Conservation (phyloP, 139 green algal genomes). For the Chlorokybus atmophyticus region DNA sequence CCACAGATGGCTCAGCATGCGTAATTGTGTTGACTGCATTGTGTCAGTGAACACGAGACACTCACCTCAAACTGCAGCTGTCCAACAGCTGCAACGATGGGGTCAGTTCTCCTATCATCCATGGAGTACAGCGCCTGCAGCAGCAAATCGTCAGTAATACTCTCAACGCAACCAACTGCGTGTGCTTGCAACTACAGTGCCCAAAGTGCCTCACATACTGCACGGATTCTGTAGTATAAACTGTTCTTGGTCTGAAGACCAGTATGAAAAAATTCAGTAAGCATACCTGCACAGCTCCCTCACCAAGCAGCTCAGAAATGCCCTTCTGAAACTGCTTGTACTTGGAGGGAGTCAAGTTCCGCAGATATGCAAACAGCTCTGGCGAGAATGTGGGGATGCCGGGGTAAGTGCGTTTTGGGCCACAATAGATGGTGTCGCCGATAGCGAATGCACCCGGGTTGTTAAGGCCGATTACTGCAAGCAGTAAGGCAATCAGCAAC, state of each 20-base stretch:
- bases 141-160: conserved; percentile 10
- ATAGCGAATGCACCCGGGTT: conserved; percentile 61
- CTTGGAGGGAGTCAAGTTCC: conserved; percentile 44
- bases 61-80: conserved; percentile 67
- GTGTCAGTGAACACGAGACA: conserved; percentile 1
- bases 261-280: conserved; percentile 9
- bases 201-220: too few relatives aligned
- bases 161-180: too few relatives aligned
- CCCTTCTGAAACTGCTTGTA: conserved; percentile 62
- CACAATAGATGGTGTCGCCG: conserved; percentile 39
- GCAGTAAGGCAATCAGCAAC: neutral
- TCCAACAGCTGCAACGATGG: conserved; percentile 61
- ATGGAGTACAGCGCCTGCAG: conserved; percentile 54
- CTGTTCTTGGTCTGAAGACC: too few relatives aligned
- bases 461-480: conserved; percentile 53
- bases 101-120: conserved; percentile 49
- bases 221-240: too few relatives aligned
- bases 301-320: conserved; percentile 50
- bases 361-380: conserved; percentile 59
- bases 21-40: neutral
- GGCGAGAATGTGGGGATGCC: conserved; percentile 61
- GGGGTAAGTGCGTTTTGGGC: conserved; percentile 32
- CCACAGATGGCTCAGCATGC: neutral
- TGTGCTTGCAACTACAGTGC: too few relatives aligned
- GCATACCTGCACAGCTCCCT: conserved; percentile 44